These are phyloP conservation scores for Amanita rubescens DNA, from an alignment of 768 basidiomycete genomes.

Conservation along the genomic window DNA sequence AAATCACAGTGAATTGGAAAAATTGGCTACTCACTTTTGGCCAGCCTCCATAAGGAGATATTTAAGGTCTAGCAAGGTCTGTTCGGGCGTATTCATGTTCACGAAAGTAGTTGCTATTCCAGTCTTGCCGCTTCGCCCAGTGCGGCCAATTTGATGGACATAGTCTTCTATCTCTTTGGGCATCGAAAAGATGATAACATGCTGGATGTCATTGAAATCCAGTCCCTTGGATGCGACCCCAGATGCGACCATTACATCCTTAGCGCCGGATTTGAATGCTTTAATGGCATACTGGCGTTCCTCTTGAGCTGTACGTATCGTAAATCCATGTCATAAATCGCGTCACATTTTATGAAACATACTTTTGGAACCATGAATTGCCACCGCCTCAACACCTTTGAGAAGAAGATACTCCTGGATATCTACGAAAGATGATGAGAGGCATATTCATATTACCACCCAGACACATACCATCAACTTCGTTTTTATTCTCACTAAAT, in stretches of 20 bases:
- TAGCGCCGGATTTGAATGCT: conserved; percentile 93
- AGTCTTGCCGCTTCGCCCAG: conserved; percentile 95
- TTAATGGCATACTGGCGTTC: conserved; percentile 99
- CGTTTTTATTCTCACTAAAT: conserved; percentile 99
- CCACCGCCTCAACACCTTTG: conserved; percentile 97
- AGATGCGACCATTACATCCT: conserved; percentile 99
- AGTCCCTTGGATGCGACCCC: conserved; percentile 97
- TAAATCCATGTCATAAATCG: neutral
- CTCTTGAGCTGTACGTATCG: conserved; percentile 68
- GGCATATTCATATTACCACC: neutral
- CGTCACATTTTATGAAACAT: conserved; percentile 17
- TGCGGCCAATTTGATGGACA: conserved; percentile 98
- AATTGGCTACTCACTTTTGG: conserved; percentile 63
- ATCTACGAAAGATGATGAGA: conserved; percentile 42
- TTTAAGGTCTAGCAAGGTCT: conserved; percentile 93
- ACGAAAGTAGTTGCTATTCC: conserved; percentile 99
- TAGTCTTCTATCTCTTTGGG: conserved; percentile 99
- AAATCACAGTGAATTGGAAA: neutral
- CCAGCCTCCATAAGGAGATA: conserved; percentile 96
- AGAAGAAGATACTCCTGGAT: conserved; percentile 96
- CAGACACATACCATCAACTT: conserved; percentile 80
- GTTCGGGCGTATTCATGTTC: conserved; percentile 95
- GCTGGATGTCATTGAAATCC: conserved; percentile 98
- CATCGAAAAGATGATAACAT: conserved; percentile 99
- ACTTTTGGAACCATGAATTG: conserved; percentile 98